Conservation (phyloP, 495 filamentous ascomycete genomes). For the Aspergillus hancockii region DNA sequence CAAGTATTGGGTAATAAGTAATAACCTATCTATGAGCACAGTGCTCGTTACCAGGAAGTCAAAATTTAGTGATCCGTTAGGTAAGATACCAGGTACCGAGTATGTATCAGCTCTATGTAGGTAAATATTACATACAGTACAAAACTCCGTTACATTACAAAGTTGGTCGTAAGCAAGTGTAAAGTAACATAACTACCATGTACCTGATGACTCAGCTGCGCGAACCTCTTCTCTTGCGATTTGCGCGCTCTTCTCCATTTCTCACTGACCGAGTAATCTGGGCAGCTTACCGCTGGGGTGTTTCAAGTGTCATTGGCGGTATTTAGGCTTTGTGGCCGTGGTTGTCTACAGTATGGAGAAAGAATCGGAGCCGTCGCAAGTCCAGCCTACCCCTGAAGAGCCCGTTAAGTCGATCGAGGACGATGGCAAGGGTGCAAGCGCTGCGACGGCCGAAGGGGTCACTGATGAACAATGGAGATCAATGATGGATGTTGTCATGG, state of each 20-base stretch:
- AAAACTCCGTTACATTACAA: too few species aligned
- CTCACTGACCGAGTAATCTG: neutral
- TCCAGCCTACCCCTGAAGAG: conserved; percentile 39
- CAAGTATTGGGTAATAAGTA: too few species aligned
- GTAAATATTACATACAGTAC: neutral
- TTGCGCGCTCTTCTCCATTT: neutral
- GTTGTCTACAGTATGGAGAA: conserved; percentile 34
- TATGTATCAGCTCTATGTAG: too few species aligned
- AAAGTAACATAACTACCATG: conserved; percentile 5
- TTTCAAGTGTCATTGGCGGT: neutral
- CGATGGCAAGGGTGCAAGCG: conserved; percentile 28
- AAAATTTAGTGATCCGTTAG: too few species aligned
- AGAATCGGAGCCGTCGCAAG: conserved; percentile 31
- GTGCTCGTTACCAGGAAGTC: too few species aligned
- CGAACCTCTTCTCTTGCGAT: conserved; percentile 15
- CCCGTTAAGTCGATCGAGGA: conserved; percentile 48
- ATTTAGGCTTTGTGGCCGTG: conserved; percentile 11
- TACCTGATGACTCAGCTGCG: conserved; percentile 22
- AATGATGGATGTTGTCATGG: conserved; percentile 61
- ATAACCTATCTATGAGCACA: too few species aligned
- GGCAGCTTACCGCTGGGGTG: conserved; percentile 3
- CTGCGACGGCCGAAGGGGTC: conserved; percentile 27
- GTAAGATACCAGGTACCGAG: too few species aligned
- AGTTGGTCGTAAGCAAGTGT: neutral
- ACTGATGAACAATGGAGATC: conserved; percentile 58